Base-by-base conservation (phyloP, 1,139 yeast genomes). In the Blastobotrys raffinosifermentans region DNA sequence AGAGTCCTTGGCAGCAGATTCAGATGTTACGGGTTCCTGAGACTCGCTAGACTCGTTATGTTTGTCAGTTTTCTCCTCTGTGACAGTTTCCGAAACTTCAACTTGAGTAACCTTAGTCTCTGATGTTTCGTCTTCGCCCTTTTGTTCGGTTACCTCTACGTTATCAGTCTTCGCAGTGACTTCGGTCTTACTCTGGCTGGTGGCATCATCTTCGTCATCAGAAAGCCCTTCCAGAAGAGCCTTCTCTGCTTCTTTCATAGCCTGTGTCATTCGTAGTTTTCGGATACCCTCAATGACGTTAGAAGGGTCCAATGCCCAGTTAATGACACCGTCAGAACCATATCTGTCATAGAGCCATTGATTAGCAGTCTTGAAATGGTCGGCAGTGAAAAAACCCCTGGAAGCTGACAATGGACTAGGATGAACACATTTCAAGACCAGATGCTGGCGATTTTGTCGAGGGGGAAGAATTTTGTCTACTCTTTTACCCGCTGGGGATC, bases 361-460 rank as follows among this genome's bases (percentile, higher is more conserved):
- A 54, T 87, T 87, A 34, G 91, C 80, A 52, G 70, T 69, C 35
- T 60, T 66, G 58, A 86, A 87, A 49, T 85, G 94, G 21, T 67
- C 63, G 57, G 82, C 78, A 4, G 76, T 75, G 51, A 86, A 86
- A 55, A 83, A 87, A 0, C 94, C 94, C 38, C 94, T 67, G 19
- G 77, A 69, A 0, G 98, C 98, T 47, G 94, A 82, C 39, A 91
- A 64, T 1, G 99, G 98, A 27, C 94, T 83, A 1, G 99, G 99
- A 61, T 93, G 99, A 1, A 86, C 97, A 0, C 89, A 71, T 45
- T 71, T 72, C 31, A 91, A 62, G 0, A 85, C 75, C 17, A 54
- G 47, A 39, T 72, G 67, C 16, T 60, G 55, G 6, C 54, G 49
- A 14, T 57, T 35, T 30, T 39, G 50, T 32, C 57, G 54, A 32